Evolutionary conservation across 116 monocot genomes (phyloP), one percentile per base, ranked within the genome.

Genomic region (Iris pallida): DNA sequence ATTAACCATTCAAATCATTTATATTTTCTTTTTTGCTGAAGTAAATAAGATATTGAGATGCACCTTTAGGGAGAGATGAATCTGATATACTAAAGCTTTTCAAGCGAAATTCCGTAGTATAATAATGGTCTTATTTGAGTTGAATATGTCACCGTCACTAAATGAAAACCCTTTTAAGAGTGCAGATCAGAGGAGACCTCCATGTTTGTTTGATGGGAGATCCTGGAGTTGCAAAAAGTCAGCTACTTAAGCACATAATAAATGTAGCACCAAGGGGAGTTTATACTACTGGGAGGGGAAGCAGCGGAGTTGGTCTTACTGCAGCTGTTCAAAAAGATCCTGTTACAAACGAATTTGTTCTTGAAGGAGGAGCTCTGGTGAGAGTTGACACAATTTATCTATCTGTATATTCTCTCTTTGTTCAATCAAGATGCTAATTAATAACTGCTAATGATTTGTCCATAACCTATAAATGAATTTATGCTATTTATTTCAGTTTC

Each of bases 361-460:
- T 95, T 66, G 91, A 95, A 80, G 95, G 95, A 57, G 95, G 95
- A 74, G 95, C 95, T 65, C 78, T 95, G 88, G 95, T 94, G 67
- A 60, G 70, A 30, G 30, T 30, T 30, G 30, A 30, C 30, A 30
- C 30, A 30, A n/a, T n/a, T 30, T 30, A 30, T 30, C 30, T 30
- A 3, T 30, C 66, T 15, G 30, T 20, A 5, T 65, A 65, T 49
- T 30, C 47, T 49, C 13, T 65, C 9, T 42, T 7, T 51, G 12
- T 52, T 52, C 51, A 10, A 14, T 10, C 14, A 52, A 52, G 8
- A 52, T 52, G 51, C 30, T 30, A 30, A 30, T 30, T 30, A 52
- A 52, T 8, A 52, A 52, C 51, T 52, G 51, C 51, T 8, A 8
- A 52, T 14, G 51, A 52, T 52, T 52, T 52, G 12, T 52, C 51